These are phyloP conservation scores for Cnidoscolus chayamansa DNA, from an alignment of 441 rosid species.

Conservation along the genomic window DNA sequence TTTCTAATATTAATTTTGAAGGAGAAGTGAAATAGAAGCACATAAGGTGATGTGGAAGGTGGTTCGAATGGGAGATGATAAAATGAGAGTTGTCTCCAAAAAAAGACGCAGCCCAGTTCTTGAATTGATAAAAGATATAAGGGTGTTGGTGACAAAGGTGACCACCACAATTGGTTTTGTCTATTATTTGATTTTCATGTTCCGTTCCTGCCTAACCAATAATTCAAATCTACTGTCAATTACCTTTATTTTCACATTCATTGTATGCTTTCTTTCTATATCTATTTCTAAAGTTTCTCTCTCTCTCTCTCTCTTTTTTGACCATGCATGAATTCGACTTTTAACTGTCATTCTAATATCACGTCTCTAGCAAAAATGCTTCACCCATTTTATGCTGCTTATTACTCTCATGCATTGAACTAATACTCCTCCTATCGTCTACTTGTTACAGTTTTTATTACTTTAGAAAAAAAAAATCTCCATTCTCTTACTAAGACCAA, in stretches of 20 bases:
- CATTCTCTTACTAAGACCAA: too few species aligned
- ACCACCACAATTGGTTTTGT: conserved; percentile 28
- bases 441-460: too few species aligned
- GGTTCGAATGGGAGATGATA: not conserved
- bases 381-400: too few species aligned
- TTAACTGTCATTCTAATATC: conserved; percentile 7
- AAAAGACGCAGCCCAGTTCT: conserved; percentile 16
- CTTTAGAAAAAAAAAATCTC: too few species aligned
- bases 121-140: conserved; percentile 22
- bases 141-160: conserved; percentile 26
- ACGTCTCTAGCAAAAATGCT: too few species aligned
- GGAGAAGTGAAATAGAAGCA: too few species aligned
- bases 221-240: conserved; percentile 15
- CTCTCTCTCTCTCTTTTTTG: not conserved
- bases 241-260: conserved; percentile 22
- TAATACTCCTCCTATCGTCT: not conserved
- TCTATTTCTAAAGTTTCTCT: not conserved
- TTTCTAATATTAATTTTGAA: too few species aligned
- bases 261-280: conserved; percentile 18
- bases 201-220: conserved; percentile 21
- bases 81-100: conserved; percentile 25
- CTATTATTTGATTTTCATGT: conserved; percentile 22
- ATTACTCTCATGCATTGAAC: not conserved
- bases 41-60: too few species aligned
- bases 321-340: conserved; percentile 30